phyloP scores from a whole-genome alignment of 805 yeast species.

The Ogataea wickerhamii region DNA sequence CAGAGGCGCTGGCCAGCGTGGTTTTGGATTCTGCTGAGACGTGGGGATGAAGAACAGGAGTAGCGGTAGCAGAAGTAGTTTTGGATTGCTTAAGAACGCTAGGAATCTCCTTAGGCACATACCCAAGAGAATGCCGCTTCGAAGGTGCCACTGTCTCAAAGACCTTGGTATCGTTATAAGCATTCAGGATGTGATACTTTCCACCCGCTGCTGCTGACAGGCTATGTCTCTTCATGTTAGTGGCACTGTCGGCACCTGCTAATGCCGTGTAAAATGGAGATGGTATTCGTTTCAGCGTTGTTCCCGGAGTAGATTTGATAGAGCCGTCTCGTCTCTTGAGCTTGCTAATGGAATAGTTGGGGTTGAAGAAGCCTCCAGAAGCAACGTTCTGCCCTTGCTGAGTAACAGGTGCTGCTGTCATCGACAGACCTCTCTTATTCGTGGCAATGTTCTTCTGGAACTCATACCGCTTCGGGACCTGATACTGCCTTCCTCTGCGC shows the following conservation, averaged over 20 bases:
- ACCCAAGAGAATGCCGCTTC: conserved; percentile 8
- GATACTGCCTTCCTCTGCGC: conserved; percentile 28
- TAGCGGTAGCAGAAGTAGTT: not conserved
- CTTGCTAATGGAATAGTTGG: conserved; percentile 15
- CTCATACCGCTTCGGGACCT: conserved; percentile 29
- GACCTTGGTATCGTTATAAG: conserved; percentile 29
- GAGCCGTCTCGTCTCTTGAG: conserved; percentile 15
- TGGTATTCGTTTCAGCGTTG: conserved; percentile 7
- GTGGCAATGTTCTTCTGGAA: conserved; percentile 23
- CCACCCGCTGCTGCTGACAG: conserved; percentile 14
- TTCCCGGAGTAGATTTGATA: conserved; percentile 7
- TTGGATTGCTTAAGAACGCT: not conserved
- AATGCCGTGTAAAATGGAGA: conserved; percentile 13
- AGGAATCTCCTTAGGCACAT: not conserved
- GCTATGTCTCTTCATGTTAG: conserved; percentile 23
- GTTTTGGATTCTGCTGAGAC: not conserved
- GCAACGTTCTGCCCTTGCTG: conserved; percentile 4
- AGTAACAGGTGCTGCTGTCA: conserved; percentile 3
- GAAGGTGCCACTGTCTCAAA: conserved; percentile 26
- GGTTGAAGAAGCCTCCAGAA: conserved; percentile 12
- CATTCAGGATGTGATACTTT: conserved; percentile 18
- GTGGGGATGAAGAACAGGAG: not conserved
- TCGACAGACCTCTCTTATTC: conserved; percentile 17
- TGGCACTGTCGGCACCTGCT: conserved; percentile 1
- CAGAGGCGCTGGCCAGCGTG: not conserved